These are phyloP conservation scores for Colletotrichum horii DNA, from an alignment of 2,329 filamentous ascomycete genomes.

Conservation along the genomic window DNA sequence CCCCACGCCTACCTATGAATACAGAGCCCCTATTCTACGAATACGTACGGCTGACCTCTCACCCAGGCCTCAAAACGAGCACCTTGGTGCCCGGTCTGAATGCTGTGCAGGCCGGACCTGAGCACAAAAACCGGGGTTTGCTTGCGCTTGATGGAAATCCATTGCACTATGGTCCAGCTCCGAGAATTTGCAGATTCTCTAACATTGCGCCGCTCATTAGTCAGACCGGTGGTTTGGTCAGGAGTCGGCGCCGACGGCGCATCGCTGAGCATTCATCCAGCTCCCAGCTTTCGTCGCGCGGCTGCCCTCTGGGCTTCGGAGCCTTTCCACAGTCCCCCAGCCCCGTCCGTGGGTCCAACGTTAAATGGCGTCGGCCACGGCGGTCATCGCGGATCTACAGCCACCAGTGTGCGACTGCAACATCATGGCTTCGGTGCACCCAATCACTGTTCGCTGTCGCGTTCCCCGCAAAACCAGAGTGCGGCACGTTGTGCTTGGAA, in stretches of 20 bases:
- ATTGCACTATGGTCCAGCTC: background rate
- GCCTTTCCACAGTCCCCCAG: background rate
- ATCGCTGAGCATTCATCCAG: background rate
- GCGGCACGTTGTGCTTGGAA: background rate
- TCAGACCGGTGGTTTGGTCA: background rate
- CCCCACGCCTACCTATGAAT: background rate
- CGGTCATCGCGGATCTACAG: constrained; percentile 7
- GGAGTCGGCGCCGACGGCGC: background rate
- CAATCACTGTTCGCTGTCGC: background rate
- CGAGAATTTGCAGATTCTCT: background rate
- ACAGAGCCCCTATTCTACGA: constrained; percentile 1
- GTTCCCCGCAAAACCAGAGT: constrained; percentile 7
- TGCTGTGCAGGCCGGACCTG: background rate
- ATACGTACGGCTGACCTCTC: background rate
- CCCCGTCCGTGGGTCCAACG: constrained; percentile 1
- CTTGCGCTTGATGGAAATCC: background rate
- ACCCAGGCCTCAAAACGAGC: background rate
- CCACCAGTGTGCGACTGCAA: background rate
- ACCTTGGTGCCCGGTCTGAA: background rate
- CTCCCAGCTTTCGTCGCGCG: background rate
- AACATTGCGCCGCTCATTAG: background rate
- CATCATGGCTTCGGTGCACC: background rate
- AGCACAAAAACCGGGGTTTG: background rate
- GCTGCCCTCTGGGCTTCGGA: background rate
- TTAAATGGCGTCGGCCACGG: background rate